Base-by-base conservation (phyloP, 108 stramenopile genomes). In the Skeletonema grethae region DNA sequence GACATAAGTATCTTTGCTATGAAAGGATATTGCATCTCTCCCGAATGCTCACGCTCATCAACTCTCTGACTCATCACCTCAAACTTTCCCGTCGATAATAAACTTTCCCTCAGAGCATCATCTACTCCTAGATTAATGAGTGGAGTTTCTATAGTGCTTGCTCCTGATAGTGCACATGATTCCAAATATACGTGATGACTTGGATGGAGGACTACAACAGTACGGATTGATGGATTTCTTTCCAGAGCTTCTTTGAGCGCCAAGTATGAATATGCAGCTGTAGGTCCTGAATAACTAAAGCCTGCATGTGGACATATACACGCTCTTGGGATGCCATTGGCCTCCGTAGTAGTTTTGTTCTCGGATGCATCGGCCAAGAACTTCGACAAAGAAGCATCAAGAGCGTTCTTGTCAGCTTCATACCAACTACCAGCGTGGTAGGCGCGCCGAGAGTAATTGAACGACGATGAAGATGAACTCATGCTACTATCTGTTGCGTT, bases 1-100 rank as follows among this genome's bases (percentile, higher is more conserved):
- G 31, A 72, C 55, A 70, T 68, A 13, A 85, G 35, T 39, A 88
- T 80, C 62, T 92, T 86, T 65, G 84, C 82, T 61, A 95, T 85
- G 56, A 82, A 95, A 2, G 94, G 94, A 69, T 92, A 95, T 65
- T 92, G 91, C 94, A 95, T 92, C 82, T 95, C 94, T 41, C 91
- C 94, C 10, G 86, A 88, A 68, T 95, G 94, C 67, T 95, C 94
- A 13, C 75, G 57, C 55, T 95, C 91, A 57, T 95, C 94, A 3
- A 77, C 83, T 7, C 25, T 35, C 41, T 79, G 53, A n/a, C 82
- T 50, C 94, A 95, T 92, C 15, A 80, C 39, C 5, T 75, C 60
- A 75, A 91, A 91, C 28, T 75, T 70, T 8, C 45, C 61, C 3
- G 82, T 71, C n/a, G 57, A 48, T 20, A 87, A 65, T 20, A 94